These are phyloP conservation scores for Ustilaginoidea virens DNA, from an alignment of 2,329 filamentous ascomycete genomes.

Conservation along the genomic window DNA sequence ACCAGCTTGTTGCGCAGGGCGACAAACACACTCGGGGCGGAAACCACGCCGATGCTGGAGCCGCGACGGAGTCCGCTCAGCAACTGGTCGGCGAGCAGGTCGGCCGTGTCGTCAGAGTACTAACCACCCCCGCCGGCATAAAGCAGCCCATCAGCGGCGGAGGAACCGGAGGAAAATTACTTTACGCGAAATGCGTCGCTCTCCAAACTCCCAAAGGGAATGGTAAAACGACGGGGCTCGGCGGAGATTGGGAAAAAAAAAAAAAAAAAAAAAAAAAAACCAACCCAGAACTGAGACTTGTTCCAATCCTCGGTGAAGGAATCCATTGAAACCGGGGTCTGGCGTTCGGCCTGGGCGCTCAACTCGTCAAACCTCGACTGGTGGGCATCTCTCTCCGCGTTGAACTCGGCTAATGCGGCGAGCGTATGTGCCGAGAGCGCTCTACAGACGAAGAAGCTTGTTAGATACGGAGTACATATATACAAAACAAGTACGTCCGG, in stretches of 20 bases:
- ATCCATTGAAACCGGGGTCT: constrained; percentile 42
- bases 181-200: too few species aligned
- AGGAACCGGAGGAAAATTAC: not conserved
- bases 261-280: too few species aligned
- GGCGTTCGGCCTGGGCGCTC: constrained; percentile 43
- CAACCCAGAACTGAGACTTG: constrained; percentile 68
- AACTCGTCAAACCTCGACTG: constrained; percentile 53
- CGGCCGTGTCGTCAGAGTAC: constrained; percentile 61
- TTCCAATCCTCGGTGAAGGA: constrained; percentile 72
- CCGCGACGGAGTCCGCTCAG: constrained; percentile 42
- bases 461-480: too few species aligned
- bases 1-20: constrained; percentile 57
- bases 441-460: too few species aligned
- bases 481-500: too few species aligned
- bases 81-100: constrained; percentile 45
- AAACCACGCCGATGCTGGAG: constrained; percentile 52
- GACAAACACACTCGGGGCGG: constrained; percentile 63
- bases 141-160: not conserved
- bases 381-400: constrained; percentile 53
- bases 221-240: not conserved
- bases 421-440: constrained; percentile 51
- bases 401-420: constrained; percentile 57
- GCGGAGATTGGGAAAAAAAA: too few species aligned
- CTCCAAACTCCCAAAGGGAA: too few species aligned
- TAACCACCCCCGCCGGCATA: too few species aligned